Percentiles rank a stretch among this genome's conserved stretches.
These are phyloP conservation scores for Fusarium denticulatum DNA, from an alignment of 2,329 filamentous ascomycete genomes.

Conservation along the genomic window DNA sequence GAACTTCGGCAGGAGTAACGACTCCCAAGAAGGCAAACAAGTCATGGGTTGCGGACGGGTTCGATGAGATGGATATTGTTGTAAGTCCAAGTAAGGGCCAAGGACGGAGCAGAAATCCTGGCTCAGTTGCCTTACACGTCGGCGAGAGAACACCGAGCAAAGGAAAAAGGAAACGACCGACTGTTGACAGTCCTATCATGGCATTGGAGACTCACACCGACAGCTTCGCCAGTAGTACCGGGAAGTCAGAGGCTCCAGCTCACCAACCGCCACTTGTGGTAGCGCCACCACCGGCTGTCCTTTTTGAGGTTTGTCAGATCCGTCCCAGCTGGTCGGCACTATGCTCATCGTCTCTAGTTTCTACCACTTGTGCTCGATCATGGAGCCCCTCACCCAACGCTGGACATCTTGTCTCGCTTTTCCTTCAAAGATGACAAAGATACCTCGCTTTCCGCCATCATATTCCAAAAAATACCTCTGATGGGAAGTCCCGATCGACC, in stretches of 20 bases:
- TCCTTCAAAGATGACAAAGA: slow-evolving; percentile 71
- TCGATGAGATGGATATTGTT: slow-evolving; percentile 73
- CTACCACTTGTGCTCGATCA: slow-evolving; percentile 74
- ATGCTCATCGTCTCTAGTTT: slow-evolving; percentile 55
- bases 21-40: slow-evolving; percentile 71
- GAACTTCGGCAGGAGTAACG: slow-evolving; percentile 43
- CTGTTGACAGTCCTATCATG: slow-evolving; percentile 72
- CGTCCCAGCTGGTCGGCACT: not conserved
- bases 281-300: slow-evolving; percentile 46
- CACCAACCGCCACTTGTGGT: slow-evolving; percentile 35
- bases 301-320: slow-evolving; percentile 56
- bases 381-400: slow-evolving; percentile 67
- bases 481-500: slow-evolving; percentile 61
- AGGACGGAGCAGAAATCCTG: slow-evolving; percentile 52
- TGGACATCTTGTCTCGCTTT: slow-evolving; percentile 74
- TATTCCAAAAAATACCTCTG: slow-evolving; percentile 73
- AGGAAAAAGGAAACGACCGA: slow-evolving; percentile 74
- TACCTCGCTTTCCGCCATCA: slow-evolving; percentile 71
- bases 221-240: slow-evolving; percentile 52
- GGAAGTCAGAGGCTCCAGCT: slow-evolving; percentile 30
- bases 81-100: slow-evolving; percentile 64
- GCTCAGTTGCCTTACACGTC: slow-evolving; percentile 56
- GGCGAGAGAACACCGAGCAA: slow-evolving; percentile 71
- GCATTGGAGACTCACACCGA: slow-evolving; percentile 64
- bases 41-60: slow-evolving; percentile 75